Conservation (phyloP, 306 rosid genomes). For the Rosa rugosa region DNA sequence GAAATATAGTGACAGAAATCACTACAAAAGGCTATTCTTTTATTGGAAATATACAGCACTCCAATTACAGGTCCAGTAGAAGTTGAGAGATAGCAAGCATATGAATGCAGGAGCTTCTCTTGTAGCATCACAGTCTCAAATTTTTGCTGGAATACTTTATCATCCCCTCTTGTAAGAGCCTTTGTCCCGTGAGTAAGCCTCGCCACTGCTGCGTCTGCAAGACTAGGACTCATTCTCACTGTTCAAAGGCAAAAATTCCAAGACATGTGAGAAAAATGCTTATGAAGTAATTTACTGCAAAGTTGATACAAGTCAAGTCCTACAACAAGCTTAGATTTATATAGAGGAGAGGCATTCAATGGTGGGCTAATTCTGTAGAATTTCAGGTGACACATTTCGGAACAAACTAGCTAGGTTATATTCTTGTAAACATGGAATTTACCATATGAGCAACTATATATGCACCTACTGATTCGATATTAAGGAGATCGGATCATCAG, state of each 20-base stretch:
- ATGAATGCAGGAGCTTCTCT: slow-evolving; percentile 59
- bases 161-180: slow-evolving; percentile 55
- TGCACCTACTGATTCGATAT: not conserved
- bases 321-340: not conserved
- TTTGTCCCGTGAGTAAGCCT: slow-evolving; percentile 66
- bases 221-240: slow-evolving; percentile 55
- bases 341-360: not conserved
- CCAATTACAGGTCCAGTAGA: slow-evolving; percentile 66
- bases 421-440: not conserved
- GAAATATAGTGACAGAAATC: slow-evolving; percentile 47
- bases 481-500: no score
- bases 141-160: slow-evolving; percentile 51
- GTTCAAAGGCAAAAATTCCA: slow-evolving; percentile 6
- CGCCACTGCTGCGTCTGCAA: slow-evolving; percentile 69
- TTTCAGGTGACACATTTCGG: not conserved
- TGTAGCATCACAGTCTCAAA: slow-evolving; percentile 44
- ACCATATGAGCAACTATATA: not conserved
- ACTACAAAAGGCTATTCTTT: slow-evolving; percentile 76
- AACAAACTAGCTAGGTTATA: not conserved
- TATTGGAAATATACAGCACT: slow-evolving; percentile 53
- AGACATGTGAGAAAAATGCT: not conserved
- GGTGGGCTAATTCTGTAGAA: not conserved
- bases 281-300: not conserved
- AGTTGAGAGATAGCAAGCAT: slow-evolving; percentile 68
- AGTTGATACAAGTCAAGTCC: not conserved